These are phyloP conservation scores for Xylariales sp. DNA, from an alignment of 2,329 filamentous ascomycete genomes.

Conservation along the genomic window DNA sequence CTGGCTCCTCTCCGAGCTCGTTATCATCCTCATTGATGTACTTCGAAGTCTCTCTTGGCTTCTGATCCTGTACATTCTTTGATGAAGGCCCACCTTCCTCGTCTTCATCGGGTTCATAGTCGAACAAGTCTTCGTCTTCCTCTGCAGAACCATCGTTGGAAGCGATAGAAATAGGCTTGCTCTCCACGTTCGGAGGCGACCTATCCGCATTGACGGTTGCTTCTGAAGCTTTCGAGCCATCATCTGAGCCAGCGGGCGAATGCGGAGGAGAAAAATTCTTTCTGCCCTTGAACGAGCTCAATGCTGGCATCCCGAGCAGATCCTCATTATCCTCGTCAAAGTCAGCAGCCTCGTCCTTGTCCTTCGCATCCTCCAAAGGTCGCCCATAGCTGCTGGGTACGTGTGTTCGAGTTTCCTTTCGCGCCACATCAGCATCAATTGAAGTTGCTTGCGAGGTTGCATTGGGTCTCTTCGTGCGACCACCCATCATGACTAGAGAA, in stretches of 20 bases:
- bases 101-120: constrained; percentile 36
- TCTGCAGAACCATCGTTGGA: constrained; percentile 22
- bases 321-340: constrained; percentile 13
- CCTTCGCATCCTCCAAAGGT: not conserved
- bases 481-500: constrained; percentile 26
- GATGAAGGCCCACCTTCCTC: constrained; percentile 2
- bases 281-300: constrained; percentile 23
- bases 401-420: too few relatives aligned
- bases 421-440: too few relatives aligned
- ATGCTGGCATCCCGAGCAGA: constrained; percentile 23
- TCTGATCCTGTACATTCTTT: constrained; percentile 15
- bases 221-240: constrained; percentile 9
- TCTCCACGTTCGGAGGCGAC: constrained; percentile 1
- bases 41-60: constrained; percentile 20
- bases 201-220: constrained; percentile 5
- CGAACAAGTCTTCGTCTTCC: constrained; percentile 38
- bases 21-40: constrained; percentile 31
- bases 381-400: not conserved
- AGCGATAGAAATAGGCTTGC: not conserved
- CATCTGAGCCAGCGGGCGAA: not conserved
- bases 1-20: constrained; percentile 23
- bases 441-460: constrained; percentile 8
- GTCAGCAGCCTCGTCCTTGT: constrained; percentile 7
- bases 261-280: constrained; percentile 22
- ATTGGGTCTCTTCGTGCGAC: constrained; percentile 12